These are phyloP conservation scores for Globisporangium barbulae DNA, from an alignment of 352 stramenopile genomes.

Conservation along the genomic window DNA sequence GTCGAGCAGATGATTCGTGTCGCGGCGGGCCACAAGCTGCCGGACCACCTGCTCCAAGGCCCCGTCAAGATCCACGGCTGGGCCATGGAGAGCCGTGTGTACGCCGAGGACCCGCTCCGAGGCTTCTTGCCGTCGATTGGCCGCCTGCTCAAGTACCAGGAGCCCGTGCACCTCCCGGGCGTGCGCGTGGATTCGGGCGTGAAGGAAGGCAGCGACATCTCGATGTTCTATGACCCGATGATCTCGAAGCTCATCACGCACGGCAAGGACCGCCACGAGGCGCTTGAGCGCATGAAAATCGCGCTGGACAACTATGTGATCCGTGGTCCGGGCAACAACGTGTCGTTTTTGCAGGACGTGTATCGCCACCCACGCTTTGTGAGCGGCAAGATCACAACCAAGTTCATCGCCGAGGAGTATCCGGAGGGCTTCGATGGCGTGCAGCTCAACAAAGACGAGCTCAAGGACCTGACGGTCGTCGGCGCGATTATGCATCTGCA, in stretches of 20 bases:
- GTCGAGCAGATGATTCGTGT: constrained; percentile 96
- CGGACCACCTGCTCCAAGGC: constrained; percentile 68
- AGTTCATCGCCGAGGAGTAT: constrained; percentile 96
- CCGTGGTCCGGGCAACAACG: constrained; percentile 92
- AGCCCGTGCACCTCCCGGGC: constrained; percentile 71
- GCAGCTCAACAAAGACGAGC: constrained; percentile 52
- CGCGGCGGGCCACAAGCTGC: constrained; percentile 88
- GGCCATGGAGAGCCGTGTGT: constrained; percentile 94
- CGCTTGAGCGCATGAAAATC: constrained; percentile 80
- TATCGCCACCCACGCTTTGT: constrained; percentile 89
- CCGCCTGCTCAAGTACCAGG: constrained; percentile 90
- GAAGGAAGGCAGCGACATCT: constrained; percentile 90
- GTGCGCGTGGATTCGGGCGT: constrained; percentile 93
- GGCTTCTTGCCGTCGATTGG: constrained; percentile 95
- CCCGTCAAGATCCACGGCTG: constrained; percentile 60
- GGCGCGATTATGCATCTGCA: constrained; percentile 73
- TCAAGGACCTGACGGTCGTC: constrained; percentile 71
- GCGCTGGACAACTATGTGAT: constrained; percentile 96
- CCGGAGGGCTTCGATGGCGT: constrained; percentile 92
- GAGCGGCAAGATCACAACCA: constrained; percentile 94
- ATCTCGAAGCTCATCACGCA: constrained; percentile 94
- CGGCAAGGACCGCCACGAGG: constrained; percentile 78
- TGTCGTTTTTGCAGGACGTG: constrained; percentile 93
- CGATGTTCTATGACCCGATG: constrained; percentile 94
- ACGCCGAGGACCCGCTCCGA: constrained; percentile 95